phyloP scores from a whole-genome alignment of 2,329 filamentous ascomycete species.

The Colletotrichum lini region DNA sequence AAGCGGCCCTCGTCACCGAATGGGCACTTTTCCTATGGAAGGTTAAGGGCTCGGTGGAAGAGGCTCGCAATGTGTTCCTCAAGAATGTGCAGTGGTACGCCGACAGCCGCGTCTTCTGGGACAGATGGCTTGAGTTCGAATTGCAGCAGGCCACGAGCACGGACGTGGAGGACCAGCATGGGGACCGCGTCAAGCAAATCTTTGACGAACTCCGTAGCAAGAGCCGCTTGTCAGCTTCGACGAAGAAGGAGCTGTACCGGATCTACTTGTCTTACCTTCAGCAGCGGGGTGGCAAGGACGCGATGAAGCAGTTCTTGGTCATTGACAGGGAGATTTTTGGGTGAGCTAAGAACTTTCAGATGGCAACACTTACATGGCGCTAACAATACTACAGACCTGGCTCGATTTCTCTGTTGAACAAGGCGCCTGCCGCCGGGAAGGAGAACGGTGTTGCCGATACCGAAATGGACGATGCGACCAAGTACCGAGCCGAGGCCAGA shows the following conservation, averaged over 20 bases:
- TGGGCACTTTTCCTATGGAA: constrained; percentile 93
- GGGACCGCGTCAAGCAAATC: constrained; percentile 84
- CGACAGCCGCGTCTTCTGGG: constrained; percentile 91
- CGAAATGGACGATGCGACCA: constrained; percentile 67
- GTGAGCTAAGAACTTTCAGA: constrained; percentile 59
- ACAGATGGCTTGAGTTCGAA: constrained; percentile 90
- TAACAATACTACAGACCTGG: constrained; percentile 55
- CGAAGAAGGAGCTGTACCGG: constrained; percentile 82
- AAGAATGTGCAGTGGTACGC: constrained; percentile 88
- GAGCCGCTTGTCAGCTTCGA: constrained; percentile 76
- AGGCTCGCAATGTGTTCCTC: constrained; percentile 86
- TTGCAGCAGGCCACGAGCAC: constrained; percentile 81
- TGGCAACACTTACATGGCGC: not conserved
- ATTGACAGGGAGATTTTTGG: constrained; percentile 92
- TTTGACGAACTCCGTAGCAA: constrained; percentile 81
- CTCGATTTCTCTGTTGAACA: constrained; percentile 61
- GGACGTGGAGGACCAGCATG: constrained; percentile 75
- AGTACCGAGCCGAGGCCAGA: constrained; percentile 65
- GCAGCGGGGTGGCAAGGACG: constrained; percentile 83
- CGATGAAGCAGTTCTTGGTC: constrained; percentile 87
- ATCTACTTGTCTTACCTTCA: constrained; percentile 88
- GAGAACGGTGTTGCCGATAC: constrained; percentile 60
- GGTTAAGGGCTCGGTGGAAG: constrained; percentile 83
- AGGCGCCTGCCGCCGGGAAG: constrained; percentile 56
- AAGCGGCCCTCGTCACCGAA: constrained; percentile 88